These are phyloP conservation scores for Silene vulgaris DNA, from an alignment of 179 eudicot species.

Conservation along the genomic window DNA sequence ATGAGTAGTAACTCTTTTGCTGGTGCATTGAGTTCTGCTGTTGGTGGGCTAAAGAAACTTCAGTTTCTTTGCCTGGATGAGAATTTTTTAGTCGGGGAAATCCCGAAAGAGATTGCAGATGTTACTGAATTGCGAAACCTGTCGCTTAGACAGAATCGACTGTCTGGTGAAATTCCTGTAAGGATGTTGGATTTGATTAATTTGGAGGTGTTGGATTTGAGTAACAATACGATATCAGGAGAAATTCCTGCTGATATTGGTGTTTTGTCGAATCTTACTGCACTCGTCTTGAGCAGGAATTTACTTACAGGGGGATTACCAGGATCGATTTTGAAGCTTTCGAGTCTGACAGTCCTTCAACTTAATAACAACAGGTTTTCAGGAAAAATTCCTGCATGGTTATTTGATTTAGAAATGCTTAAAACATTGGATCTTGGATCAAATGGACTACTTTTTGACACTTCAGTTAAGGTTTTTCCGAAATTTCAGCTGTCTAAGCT, in stretches of 20 bases:
- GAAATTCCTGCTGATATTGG: conserved; percentile 22
- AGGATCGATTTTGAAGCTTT: conserved; percentile 31
- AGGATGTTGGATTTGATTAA: conserved; percentile 30
- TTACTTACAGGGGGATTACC: conserved; percentile 42
- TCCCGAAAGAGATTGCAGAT: conserved; percentile 39
- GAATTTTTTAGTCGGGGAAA: conserved; percentile 39
- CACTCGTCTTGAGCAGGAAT: conserved; percentile 27
- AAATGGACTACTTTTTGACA: conserved; percentile 34
- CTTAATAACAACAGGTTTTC: conserved; percentile 36
- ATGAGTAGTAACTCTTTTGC: conserved; percentile 38
- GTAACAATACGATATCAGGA: conserved; percentile 28
- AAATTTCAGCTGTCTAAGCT: conserved; percentile 40
- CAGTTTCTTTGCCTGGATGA: conserved; percentile 33
- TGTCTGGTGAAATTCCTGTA: conserved; percentile 37
- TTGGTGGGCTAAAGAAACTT: conserved; percentile 36
- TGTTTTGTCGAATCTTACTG: conserved; percentile 18
- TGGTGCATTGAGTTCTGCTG: conserved; percentile 34
- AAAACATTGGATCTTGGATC: conserved; percentile 37
- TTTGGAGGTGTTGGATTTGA: conserved; percentile 37
- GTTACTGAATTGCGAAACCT: conserved; percentile 34
- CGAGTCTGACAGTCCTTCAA: conserved; percentile 34
- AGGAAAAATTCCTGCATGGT: conserved; percentile 47
- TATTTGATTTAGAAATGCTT: conserved; percentile 35
- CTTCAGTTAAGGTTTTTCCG: conserved; percentile 29
- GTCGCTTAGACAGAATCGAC: conserved; percentile 36